phyloP scores from a whole-genome alignment of 2,329 filamentous ascomycete genomes.

The Aaosphaeria arxii region DNA sequence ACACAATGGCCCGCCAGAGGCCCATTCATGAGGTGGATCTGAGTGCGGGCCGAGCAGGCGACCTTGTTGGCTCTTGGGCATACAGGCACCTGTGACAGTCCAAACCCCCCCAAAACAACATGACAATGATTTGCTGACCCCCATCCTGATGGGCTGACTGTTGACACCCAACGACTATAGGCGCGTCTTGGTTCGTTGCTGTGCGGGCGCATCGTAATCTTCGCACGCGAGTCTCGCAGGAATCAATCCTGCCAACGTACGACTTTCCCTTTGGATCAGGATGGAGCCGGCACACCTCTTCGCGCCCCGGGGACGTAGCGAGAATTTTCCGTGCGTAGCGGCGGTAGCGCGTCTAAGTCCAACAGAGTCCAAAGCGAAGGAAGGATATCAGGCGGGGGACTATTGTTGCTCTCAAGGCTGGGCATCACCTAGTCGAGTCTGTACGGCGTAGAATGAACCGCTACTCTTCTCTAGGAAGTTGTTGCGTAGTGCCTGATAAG shows the following conservation, averaged over 20 bases:
- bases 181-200: slow-evolving; percentile 8
- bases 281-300: not conserved
- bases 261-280: not conserved
- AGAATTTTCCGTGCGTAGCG: slow-evolving; percentile 25
- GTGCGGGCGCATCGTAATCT: slow-evolving; percentile 1
- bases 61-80: slow-evolving; percentile 13
- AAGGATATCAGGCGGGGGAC: too few relatives aligned
- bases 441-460: not conserved
- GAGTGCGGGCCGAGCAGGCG: slow-evolving; percentile 32
- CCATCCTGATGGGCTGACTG: not conserved
- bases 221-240: slow-evolving; percentile 14
- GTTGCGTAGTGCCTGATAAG: slow-evolving; percentile 1
- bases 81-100: too few relatives aligned
- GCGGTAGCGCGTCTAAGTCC: not conserved
- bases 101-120: too few relatives aligned
- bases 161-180: slow-evolving; percentile 1
- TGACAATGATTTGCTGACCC: slow-evolving; percentile 3
- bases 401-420: too few relatives aligned
- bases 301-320: slow-evolving; percentile 14
- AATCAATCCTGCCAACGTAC: slow-evolving; percentile 4
- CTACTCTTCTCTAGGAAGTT: slow-evolving; percentile 3
- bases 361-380: too few relatives aligned
- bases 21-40: slow-evolving; percentile 34
- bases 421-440: not conserved
- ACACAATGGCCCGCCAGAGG: not conserved